A percentile compares a stretch with the other conserved stretches of the same genome.
Evolutionary conservation across 1,284 basidiomycete species (phyloP).

Genomic region (Puccinia coronata): DNA sequence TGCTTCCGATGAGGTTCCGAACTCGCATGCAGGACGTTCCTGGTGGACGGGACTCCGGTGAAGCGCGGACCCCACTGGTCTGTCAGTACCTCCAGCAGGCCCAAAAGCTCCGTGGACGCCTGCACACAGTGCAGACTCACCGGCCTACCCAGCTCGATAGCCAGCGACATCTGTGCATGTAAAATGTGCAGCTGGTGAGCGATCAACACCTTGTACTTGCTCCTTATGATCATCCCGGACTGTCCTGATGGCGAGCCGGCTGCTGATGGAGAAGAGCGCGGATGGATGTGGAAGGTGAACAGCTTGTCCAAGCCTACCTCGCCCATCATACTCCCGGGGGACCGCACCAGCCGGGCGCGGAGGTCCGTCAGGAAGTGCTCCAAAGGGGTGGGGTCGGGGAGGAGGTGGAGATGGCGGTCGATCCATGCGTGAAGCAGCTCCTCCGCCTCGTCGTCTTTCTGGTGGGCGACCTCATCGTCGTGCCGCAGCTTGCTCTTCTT

Average conservation of each 20-base stretch:
- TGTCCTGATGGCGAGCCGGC: background rate
- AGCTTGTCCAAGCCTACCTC: conserved; percentile 78
- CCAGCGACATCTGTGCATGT: conserved; percentile 74
- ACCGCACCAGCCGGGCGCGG: conserved; percentile 64
- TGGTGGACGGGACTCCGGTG: background rate
- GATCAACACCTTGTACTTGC: conserved; percentile 68
- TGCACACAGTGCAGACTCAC: conserved; percentile 79
- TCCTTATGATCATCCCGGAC: conserved; percentile 52
- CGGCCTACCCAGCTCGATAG: conserved; percentile 70
- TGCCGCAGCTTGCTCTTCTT: background rate
- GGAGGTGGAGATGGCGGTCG: conserved; percentile 63
- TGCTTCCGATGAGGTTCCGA: too few species aligned
- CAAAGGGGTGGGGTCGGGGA: conserved; percentile 69
- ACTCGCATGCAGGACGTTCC: too few species aligned
- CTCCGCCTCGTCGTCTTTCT: conserved; percentile 57
- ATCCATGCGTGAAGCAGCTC: too few species aligned
- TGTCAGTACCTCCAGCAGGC: conserved; percentile 62
- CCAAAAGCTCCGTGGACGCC: conserved; percentile 67
- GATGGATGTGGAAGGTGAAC: conserved; percentile 66
- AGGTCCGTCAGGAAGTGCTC: conserved; percentile 64
- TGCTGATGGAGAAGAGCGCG: background rate
- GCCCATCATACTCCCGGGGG: conserved; percentile 73
- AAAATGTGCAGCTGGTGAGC: conserved; percentile 72
- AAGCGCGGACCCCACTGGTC: background rate
- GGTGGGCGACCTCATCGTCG: background rate